Evolutionary conservation across 139 green algal genomes (phyloP), one percentile per base, ranked within the genome.

Genomic region (Coelastrella sp.): DNA sequence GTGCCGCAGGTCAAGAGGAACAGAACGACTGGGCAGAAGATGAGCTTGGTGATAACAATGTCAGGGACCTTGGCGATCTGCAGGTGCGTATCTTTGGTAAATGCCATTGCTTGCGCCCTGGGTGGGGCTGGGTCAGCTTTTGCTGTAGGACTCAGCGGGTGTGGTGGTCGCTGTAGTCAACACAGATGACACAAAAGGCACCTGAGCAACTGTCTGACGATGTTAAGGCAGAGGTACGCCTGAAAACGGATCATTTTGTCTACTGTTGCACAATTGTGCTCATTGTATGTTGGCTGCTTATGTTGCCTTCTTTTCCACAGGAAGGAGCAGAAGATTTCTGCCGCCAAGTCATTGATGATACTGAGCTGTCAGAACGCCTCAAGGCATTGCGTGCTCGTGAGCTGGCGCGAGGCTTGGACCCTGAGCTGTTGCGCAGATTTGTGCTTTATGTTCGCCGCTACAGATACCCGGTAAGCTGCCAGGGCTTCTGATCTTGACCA

Each of bases 381-480:
- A 68, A 32, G n/a, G 59, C 60, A 17, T 45, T 77, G 48, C 74
- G 60, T 37, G 19, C 37, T 45, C 23, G 35, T 32, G 84, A 81
- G 60, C 48, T 76, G 50, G 51, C 57, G 25, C 78, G 48, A 59
- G 83, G 90, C 30, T 89, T 97, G 5, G 94, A 85, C 53, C 84
- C 88, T 0, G 80, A 93, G 34, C 96, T 97, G 82, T 73, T 98
- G 74, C 88, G 90, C 50, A 94, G 96, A 82, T 97, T 93, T 71
- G 83, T 98, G 40, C 87, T 93, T 67, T 95, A 95, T 73, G 89
- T 91, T 21, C 89, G 91, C 43, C 80, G 89, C 25, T 85, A 88
- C 85, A 66, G 82, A 37, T 88, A 78, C 71, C 45, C 64, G 72
- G 79, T 76, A 45, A 84, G 78, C 27, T 35, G 11, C 45, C 11